Conservation (phyloP, 2,329 filamentous ascomycete genomes). For the Cercospora beticola region DNA sequence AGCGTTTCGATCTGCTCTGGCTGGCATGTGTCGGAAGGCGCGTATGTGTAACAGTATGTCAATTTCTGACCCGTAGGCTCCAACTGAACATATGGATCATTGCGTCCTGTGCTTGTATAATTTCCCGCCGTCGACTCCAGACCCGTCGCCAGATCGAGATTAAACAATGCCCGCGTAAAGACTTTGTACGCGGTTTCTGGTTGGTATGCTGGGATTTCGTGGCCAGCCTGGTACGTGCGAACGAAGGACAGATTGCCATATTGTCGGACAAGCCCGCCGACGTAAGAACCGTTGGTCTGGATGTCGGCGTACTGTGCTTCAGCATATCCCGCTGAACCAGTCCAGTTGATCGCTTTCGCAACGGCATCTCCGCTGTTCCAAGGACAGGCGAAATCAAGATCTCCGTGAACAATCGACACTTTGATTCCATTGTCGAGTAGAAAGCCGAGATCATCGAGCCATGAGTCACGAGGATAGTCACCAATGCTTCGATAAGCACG, state of each 20-base stretch:
- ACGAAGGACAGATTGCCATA: conserved; percentile 38
- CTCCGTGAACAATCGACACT: conserved; percentile 30
- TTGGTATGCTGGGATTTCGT: conserved; percentile 45
- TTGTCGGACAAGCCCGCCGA: conserved; percentile 36
- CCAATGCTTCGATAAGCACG: conserved; percentile 19
- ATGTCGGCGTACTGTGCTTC: conserved; percentile 35
- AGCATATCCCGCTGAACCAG: conserved; percentile 21
- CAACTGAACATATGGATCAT: conserved; percentile 10
- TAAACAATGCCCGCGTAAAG: conserved; percentile 54
- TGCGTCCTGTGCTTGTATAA: conserved; percentile 44
- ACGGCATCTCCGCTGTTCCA: conserved; percentile 33
- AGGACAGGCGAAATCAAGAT: conserved; percentile 30
- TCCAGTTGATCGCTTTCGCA: conserved; percentile 29
- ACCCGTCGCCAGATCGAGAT: conserved; percentile 57
- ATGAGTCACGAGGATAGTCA: conserved; percentile 23
- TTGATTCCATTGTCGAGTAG: conserved; percentile 28
- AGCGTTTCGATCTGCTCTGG: conserved; percentile 23
- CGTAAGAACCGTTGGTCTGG: conserved; percentile 29
- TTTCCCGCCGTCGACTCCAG: conserved; percentile 39
- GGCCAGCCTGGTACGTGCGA: conserved; percentile 36
- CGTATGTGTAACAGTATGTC: conserved; percentile 24
- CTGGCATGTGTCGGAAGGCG: conserved; percentile 24
- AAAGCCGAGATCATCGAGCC: conserved; percentile 28
- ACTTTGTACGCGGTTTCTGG: conserved; percentile 56
- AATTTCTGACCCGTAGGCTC: conserved; percentile 18